A percentile compares a stretch with the other conserved stretches of the same genome.
These are phyloP conservation scores for Hericium alpestre DNA, from an alignment of 768 basidiomycete genomes.

Conservation along the genomic window DNA sequence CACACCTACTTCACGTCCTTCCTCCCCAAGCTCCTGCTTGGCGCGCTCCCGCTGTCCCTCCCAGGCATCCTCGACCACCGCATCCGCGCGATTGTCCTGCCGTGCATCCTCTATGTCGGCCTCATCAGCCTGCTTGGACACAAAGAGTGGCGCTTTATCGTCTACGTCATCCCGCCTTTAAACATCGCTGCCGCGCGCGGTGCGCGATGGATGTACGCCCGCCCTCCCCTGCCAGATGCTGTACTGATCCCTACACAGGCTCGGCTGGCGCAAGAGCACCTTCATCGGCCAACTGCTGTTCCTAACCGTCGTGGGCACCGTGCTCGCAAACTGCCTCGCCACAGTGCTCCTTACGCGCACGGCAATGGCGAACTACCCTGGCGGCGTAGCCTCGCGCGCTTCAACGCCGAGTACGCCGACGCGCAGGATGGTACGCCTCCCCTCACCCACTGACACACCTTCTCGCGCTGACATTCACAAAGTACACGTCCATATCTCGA, in stretches of 20 bases:
- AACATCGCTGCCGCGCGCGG: constrained; percentile 73
- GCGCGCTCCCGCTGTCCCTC: constrained; percentile 48
- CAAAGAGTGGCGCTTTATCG: constrained; percentile 96
- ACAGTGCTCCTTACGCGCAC: constrained; percentile 45
- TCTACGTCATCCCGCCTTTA: constrained; percentile 74
- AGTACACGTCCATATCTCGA: constrained; percentile 71
- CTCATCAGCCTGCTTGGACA: constrained; percentile 73
- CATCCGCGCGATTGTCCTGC: constrained; percentile 39
- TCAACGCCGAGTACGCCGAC: constrained; percentile 45
- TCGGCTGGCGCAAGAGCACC: constrained; percentile 36
- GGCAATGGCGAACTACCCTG: constrained; percentile 80
- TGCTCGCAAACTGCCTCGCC: constrained; percentile 41
- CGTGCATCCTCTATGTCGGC: constrained; percentile 42
- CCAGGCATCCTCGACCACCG: constrained; percentile 43
- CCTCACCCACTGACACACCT: neutral
- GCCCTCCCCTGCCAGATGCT: neutral
- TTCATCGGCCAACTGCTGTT: constrained; percentile 36
- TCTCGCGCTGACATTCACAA: constrained; percentile 7
- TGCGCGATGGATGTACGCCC: constrained; percentile 50
- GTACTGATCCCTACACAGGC: constrained; percentile 21
- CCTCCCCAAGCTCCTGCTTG: constrained; percentile 72
- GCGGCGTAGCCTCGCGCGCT: constrained; percentile 59
- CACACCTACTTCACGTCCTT: constrained; percentile 53
- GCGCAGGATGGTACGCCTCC: constrained; percentile 20
- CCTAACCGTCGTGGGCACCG: constrained; percentile 33